Evolutionary conservation across 805 yeast species (phyloP), one percentile per base, ranked within the genome.

Genomic region (Sugiyamaella americana): DNA sequence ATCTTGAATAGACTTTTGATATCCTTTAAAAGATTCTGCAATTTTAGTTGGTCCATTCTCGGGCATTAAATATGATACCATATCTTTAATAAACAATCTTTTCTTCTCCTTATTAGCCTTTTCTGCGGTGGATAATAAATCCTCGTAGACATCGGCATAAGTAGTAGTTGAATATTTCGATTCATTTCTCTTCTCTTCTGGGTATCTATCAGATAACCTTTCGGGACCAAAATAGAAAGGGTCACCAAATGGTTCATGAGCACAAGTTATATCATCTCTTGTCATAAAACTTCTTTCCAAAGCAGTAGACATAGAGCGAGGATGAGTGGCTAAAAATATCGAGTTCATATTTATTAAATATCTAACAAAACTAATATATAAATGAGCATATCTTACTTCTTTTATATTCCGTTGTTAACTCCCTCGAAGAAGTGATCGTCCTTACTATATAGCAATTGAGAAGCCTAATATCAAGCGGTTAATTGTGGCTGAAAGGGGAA

Each of bases 211-310:
- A 8, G 57, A 52, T 26, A 57, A 26, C 5, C 57, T 39, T 34
- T 56, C 58, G 2, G 60, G 60, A 2, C 60, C 60, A 32, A 44
- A 56, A 30, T 57, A 57, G 45, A 52, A 57, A 1, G 60, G 60
- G 13, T 57, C 60, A 2, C 60, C 60, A 41, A 54, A 57, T n/a
- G 60, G 60, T 36, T 57, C 60, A 40, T 57, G 60, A 35, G 53
- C 40, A 29, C 57, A 46, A 4, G 41, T 44, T 18, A 54, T 37
- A 37, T 56, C 58, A 8, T 42, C 30, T 3, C 58, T 41, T 5
- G 59, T 49, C 49, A 57, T 50, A 45, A 57, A 57, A 18, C 56
- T 45, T 19, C 60, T 43, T 35, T 57, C 60, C 20, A 57, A 48
- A 11, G 59, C 60, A 3, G 60, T 57, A 30, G 59, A 56, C 35